Evolutionary conservation across 352 stramenopile species (phyloP).

Genomic region (Nothophytophthora sp.): DNA sequence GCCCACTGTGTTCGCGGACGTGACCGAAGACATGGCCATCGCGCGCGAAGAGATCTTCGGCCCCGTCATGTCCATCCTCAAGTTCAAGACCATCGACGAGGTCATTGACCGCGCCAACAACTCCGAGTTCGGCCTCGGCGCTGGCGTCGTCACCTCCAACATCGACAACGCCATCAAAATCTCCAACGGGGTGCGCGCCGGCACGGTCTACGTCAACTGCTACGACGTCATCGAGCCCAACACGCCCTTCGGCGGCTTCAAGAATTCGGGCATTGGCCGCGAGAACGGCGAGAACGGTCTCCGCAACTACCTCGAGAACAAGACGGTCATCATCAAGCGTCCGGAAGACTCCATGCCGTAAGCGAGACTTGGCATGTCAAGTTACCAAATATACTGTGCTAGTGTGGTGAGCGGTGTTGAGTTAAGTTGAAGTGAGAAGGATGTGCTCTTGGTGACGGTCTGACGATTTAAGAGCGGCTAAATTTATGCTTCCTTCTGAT

Average conservation of each 20-base stretch:
- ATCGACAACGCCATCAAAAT: constrained; percentile 82
- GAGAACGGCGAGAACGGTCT: constrained; percentile 77
- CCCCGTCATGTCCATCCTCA: constrained; percentile 84
- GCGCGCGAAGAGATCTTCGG: constrained; percentile 91
- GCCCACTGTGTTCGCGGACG: constrained; percentile 90
- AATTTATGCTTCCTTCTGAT: too few relatives aligned
- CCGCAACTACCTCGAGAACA: constrained; percentile 72
- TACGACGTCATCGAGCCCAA: constrained; percentile 88
- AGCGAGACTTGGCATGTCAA: too few relatives aligned
- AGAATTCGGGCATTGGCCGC: constrained; percentile 80
- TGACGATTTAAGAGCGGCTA: too few relatives aligned
- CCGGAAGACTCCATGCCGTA: constrained; percentile 46
- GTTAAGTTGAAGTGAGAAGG: too few relatives aligned
- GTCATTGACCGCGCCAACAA: constrained; percentile 85
- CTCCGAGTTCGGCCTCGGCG: constrained; percentile 82
- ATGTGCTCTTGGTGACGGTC: too few relatives aligned
- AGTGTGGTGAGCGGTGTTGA: too few relatives aligned
- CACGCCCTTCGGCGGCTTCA: constrained; percentile 87
- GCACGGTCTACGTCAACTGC: constrained; percentile 94
- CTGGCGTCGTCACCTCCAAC: constrained; percentile 88
- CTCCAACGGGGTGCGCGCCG: constrained; percentile 81
- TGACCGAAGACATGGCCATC: constrained; percentile 81
- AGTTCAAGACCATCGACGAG: constrained; percentile 88
- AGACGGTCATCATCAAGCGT: constrained; percentile 64
- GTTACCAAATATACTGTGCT: too few relatives aligned